Conservation (phyloP, 2,329 filamentous ascomycete genomes). For the Rasamsonia emersonii region DNA sequence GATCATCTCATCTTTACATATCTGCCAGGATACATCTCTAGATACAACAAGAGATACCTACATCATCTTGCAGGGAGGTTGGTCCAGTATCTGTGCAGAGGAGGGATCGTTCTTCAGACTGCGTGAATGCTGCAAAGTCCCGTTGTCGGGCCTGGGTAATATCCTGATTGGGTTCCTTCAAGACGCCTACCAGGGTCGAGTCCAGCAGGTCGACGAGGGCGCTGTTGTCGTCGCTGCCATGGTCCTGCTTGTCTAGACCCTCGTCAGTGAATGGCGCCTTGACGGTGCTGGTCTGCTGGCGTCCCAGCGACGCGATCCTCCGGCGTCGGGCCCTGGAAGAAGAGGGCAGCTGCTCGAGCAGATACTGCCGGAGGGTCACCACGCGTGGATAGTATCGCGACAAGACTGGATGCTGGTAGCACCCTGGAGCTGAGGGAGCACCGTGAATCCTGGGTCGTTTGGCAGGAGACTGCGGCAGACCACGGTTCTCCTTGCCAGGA, state of each 20-base stretch:
- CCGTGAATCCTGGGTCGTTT: constrained; percentile 2
- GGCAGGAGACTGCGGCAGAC: neutral
- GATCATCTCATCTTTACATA: too few species aligned
- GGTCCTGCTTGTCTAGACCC: neutral
- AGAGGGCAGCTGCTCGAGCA: constrained; percentile 57
- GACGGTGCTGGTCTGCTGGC: constrained; percentile 9
- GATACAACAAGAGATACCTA: constrained; percentile 26
- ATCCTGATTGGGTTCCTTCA: constrained; percentile 23
- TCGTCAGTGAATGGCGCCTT: constrained; percentile 4
- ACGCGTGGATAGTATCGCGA: constrained; percentile 59
- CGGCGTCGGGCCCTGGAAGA: constrained; percentile 51
- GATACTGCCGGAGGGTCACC: constrained; percentile 60
- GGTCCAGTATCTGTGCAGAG: constrained; percentile 29
- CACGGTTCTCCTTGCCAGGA: constrained; percentile 17
- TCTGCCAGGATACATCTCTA: neutral
- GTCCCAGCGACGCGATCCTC: constrained; percentile 31
- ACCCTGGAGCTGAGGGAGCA: neutral
- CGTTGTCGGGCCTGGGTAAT: constrained; percentile 37
- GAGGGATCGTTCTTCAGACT: constrained; percentile 43
- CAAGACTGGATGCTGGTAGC: constrained; percentile 53
- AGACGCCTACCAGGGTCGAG: constrained; percentile 55
- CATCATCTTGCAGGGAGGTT: constrained; percentile 55
- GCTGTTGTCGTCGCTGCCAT: constrained; percentile 3
- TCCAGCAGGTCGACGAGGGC: constrained; percentile 55
- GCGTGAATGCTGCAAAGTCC: constrained; percentile 54